Conservation (phyloP, 371 early-diverging fungal genomes). For the Rhizopus arrhizus region DNA sequence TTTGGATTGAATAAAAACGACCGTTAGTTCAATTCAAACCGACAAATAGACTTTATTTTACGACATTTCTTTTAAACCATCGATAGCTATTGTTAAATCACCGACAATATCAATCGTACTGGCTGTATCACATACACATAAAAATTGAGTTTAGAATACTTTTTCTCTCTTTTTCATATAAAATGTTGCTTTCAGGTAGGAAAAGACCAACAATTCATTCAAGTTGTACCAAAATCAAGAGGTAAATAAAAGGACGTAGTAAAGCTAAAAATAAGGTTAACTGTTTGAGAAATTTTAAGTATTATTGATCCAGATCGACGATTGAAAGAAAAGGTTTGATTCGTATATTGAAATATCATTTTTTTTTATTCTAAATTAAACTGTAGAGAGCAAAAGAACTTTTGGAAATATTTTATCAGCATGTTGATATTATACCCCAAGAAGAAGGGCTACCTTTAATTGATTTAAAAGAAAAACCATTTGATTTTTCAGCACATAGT, state of each 20-base stretch:
- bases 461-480: not conserved
- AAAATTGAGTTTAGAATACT: not conserved
- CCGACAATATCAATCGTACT: too few relatives aligned
- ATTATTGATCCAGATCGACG: slow-evolving; percentile 1
- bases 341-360: not conserved
- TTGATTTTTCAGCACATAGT: slow-evolving; percentile 10
- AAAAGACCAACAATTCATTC: not conserved
- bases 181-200: not conserved
- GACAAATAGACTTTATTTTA: too few relatives aligned
- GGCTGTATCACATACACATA: too few relatives aligned
- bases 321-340: not conserved
- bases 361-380: too few relatives aligned
- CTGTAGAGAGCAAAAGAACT: slow-evolving; percentile 14
- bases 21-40: too few relatives aligned
- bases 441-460: slow-evolving; percentile 6
- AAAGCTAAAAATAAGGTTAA: not conserved
- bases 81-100: too few relatives aligned
- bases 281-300: not conserved
- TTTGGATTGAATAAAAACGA: too few relatives aligned
- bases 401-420: slow-evolving; percentile 15
- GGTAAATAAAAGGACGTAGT: not conserved
- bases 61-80: too few relatives aligned
- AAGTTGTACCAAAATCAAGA: not conserved
- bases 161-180: not conserved
- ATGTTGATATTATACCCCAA: slow-evolving; percentile 9